These are phyloP conservation scores for Jacaranda mimosifolia DNA, from an alignment of 257 asterid genomes.

Conservation along the genomic window DNA sequence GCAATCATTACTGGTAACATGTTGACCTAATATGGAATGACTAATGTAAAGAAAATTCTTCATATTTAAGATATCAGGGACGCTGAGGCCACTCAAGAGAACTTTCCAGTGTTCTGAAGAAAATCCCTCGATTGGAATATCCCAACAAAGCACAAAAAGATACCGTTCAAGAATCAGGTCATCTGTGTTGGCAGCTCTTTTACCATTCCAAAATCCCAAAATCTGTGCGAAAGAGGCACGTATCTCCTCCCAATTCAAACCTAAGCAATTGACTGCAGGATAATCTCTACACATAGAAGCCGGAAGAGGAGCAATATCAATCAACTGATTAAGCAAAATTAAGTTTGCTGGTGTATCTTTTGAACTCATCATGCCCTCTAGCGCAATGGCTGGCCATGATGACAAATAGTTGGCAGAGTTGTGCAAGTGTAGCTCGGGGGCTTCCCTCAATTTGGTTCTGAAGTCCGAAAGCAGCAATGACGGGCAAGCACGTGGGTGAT, in stretches of 20 bases:
- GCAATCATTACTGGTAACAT: constrained; percentile 42
- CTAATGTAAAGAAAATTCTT: constrained; percentile 63
- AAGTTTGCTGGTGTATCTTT: constrained; percentile 55
- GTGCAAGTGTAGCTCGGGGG: constrained; percentile 49
- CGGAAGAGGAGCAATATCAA: constrained; percentile 80
- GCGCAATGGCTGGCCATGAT: constrained; percentile 74
- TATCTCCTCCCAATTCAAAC: constrained; percentile 68
- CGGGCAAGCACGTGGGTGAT: constrained; percentile 75
- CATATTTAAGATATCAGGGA: constrained; percentile 59
- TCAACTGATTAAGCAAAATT: constrained; percentile 71
- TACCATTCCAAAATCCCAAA: constrained; percentile 77
- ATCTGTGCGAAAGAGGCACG: constrained; percentile 61
- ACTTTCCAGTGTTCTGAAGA: constrained; percentile 50
- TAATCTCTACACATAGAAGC: constrained; percentile 63
- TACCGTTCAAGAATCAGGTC: constrained; percentile 89
- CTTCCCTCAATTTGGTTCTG: constrained; percentile 82
- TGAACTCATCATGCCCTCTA: constrained; percentile 58
- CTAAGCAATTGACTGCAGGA: constrained; percentile 54
- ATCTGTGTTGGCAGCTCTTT: constrained; percentile 68
- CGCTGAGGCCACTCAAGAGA: constrained; percentile 46
- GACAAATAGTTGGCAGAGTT: constrained; percentile 54
- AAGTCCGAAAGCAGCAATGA: constrained; percentile 74
- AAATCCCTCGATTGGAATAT: constrained; percentile 61
- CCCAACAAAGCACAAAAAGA: constrained; percentile 95
- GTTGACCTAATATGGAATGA: constrained; percentile 59